Base-by-base conservation (phyloP, 1,139 yeast species). In the Kodamaea alishanica region DNA sequence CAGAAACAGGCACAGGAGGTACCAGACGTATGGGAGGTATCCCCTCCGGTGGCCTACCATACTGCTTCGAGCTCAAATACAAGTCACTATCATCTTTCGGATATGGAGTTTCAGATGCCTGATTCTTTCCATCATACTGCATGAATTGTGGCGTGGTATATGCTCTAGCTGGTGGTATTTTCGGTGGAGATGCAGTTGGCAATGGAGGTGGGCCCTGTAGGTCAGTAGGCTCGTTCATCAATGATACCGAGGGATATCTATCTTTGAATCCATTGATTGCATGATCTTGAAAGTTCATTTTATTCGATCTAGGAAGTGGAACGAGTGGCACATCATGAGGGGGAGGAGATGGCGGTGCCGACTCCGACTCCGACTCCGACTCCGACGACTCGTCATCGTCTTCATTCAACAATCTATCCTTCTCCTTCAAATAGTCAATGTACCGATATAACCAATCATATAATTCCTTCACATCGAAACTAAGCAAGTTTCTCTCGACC, bases 391-490 rank as follows among this genome's bases (percentile, higher is more conserved):
- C 27, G 8, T 37, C 31, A 6, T 30, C 28, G 11, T 28, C 9
- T 22, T 32, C 34, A 11, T 26, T 6, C 34, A 32, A 24, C 29
- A 24, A 7, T 23, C 22, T 12, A 26, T 70, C 75, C 45, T 60
- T 59, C 29, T 63, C 54, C 43, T 60, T 63, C 41, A 70, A 55
- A 44, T 70, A 71, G 6, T 55, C 66, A n/a, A 70, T 63, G 43
- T 71, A 71, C 38, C 63, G 63, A 42, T 66, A 55, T 26, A 71
- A 50, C 77, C 77, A 71, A 8, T 46, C 48, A 44, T 67, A 65
- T 35, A 71, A 55, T 40, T 67, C 70, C 6, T 57, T 56, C 6
- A 69, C 66, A 42, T 70, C 61, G 42, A 69, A 71, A 8, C 56
- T 54, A 34, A 71, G 54, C 32, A 67, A 48, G n/a, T 58, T 50